phyloP scores from a whole-genome alignment of 2,329 filamentous ascomycete species.

The Hypomyces perniciosus region DNA sequence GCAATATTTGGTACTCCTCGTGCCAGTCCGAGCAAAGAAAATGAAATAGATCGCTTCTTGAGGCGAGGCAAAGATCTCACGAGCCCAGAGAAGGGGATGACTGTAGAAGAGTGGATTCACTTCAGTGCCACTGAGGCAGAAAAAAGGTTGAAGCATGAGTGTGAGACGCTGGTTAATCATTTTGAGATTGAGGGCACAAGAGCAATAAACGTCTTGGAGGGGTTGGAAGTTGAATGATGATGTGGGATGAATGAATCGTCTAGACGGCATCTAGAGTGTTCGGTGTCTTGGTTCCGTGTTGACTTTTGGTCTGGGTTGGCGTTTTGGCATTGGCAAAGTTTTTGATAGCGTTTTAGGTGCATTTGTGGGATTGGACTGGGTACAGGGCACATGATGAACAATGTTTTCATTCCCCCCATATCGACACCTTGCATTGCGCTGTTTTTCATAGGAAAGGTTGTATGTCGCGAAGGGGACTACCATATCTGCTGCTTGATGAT shows the following conservation, averaged over 20 bases:
- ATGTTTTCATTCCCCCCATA: too few relatives aligned
- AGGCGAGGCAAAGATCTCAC: conserved; percentile 57
- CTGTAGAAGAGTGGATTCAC: conserved; percentile 86
- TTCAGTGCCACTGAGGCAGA: conserved; percentile 77
- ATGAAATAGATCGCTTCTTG: conserved; percentile 43
- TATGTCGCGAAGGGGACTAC: too few relatives aligned
- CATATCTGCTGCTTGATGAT: too few relatives aligned
- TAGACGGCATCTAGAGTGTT: not conserved
- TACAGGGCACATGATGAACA: too few relatives aligned
- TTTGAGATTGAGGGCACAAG: conserved; percentile 80
- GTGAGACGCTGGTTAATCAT: conserved; percentile 71
- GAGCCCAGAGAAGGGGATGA: conserved; percentile 80
- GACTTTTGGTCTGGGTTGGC: too few relatives aligned
- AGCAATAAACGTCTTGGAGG: conserved; percentile 73
- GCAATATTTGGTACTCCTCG: conserved; percentile 50
- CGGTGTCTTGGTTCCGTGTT: too few relatives aligned
- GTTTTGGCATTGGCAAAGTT: too few relatives aligned
- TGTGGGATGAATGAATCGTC: not conserved
- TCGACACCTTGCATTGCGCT: too few relatives aligned
- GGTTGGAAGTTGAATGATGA: conserved; percentile 51
- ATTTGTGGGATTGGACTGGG: too few relatives aligned
- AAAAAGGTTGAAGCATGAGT: conserved; percentile 69
- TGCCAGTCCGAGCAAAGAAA: conserved; percentile 46
- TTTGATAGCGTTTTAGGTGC: too few relatives aligned
- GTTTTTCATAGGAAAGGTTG: too few relatives aligned